Conservation (phyloP, 2,329 filamentous ascomycete species). For the Stachybotrys chartarum region DNA sequence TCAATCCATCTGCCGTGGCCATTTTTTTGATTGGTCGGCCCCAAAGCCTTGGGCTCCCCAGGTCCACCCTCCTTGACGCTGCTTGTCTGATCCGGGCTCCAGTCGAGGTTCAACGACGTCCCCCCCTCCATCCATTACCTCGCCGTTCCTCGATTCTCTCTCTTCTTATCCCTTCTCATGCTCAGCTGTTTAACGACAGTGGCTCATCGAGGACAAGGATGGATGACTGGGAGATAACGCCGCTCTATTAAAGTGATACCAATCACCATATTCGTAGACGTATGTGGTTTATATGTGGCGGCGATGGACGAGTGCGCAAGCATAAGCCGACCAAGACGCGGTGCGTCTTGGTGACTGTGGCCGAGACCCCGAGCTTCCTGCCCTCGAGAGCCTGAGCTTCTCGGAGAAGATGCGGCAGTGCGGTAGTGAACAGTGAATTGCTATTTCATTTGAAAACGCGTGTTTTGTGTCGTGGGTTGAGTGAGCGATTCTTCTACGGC, state of each 20-base stretch:
- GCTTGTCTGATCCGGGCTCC: not conserved
- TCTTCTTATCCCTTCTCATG: not conserved
- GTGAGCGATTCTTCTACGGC: not conserved
- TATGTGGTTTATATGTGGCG: too few species aligned
- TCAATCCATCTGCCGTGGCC: conserved; percentile 24
- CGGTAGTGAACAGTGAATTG: too few species aligned
- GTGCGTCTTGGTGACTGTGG: too few species aligned
- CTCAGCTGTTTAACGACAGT: not conserved
- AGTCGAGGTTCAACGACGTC: not conserved
- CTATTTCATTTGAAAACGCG: not conserved
- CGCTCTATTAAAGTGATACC: too few species aligned
- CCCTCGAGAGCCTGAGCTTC: too few species aligned
- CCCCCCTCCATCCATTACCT: not conserved
- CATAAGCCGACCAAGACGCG: too few species aligned
- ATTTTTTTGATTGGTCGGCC: conserved; percentile 32
- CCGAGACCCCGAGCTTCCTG: too few species aligned
- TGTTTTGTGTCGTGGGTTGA: not conserved
- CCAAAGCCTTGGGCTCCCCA: not conserved
- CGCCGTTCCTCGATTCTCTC: not conserved
- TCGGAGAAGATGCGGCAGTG: too few species aligned
- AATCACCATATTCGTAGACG: too few species aligned
- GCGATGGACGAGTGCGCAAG: too few species aligned
- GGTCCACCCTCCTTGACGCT: not conserved
- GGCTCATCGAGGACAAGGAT: too few species aligned
- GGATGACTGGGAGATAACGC: too few species aligned